These are phyloP conservation scores for Fusarium penzigii DNA, from an alignment of 2,329 filamentous ascomycete genomes.

Conservation along the genomic window DNA sequence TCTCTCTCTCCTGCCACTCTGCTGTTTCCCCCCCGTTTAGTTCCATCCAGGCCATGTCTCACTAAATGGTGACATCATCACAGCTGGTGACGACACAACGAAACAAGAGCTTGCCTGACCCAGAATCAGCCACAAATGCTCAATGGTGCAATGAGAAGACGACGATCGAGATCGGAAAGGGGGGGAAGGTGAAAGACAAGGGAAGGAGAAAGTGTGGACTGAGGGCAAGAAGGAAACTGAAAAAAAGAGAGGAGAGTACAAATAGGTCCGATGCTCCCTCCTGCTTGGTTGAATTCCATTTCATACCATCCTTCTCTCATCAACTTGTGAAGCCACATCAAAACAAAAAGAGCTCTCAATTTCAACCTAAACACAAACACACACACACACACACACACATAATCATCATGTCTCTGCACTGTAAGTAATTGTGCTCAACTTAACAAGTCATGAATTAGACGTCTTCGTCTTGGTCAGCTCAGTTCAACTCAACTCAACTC, in stretches of 20 bases:
- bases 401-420: background rate
- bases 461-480: background rate
- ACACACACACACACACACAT: too few relatives aligned
- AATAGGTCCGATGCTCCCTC: conserved; percentile 20
- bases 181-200: conserved; percentile 24
- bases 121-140: background rate
- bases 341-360: conserved; percentile 3
- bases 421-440: background rate
- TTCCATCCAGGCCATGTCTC: conserved; percentile 8
- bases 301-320: background rate
- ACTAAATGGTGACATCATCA: conserved; percentile 45
- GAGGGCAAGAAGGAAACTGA: conserved; percentile 27
- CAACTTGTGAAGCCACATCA: conserved; percentile 8
- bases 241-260: conserved; percentile 23
- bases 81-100: conserved; percentile 37
- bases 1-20: background rate
- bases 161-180: background rate
- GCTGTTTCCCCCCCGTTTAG: background rate
- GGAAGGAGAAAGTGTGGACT: conserved; percentile 24
- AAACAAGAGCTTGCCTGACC: background rate
- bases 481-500: too few relatives aligned
- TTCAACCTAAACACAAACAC: background rate
- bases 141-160: background rate
- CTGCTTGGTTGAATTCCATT: conserved; percentile 1
- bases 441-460: background rate